Evolutionary conservation across 768 basidiomycete species (phyloP).

Genomic region (Brasilioporus rufonigricans): DNA sequence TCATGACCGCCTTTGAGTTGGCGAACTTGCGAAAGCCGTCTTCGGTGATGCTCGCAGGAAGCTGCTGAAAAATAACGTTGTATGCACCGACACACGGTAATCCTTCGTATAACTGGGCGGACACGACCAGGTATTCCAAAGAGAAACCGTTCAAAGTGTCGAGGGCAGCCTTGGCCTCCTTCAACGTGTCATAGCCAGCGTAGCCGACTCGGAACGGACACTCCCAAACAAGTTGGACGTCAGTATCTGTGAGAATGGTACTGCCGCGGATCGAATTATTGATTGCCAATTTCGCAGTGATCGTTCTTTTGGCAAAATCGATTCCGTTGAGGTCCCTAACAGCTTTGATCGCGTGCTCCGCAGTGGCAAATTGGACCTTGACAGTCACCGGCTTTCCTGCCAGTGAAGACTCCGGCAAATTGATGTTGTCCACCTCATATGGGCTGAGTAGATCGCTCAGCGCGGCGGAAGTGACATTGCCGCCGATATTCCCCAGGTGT

Average conservation of each 20-base stretch:
- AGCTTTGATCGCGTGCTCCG: constrained; percentile 53
- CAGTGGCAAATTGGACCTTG: constrained; percentile 46
- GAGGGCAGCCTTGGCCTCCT: constrained; percentile 52
- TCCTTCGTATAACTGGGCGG: constrained; percentile 52
- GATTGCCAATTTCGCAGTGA: constrained; percentile 48
- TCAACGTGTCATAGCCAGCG: constrained; percentile 55
- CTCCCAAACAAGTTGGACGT: constrained; percentile 59
- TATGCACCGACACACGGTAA: constrained; percentile 55
- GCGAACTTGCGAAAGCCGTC: constrained; percentile 46
- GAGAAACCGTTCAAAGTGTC: constrained; percentile 36
- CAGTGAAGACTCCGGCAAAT: constrained; percentile 25
- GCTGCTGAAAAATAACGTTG: constrained; percentile 57
- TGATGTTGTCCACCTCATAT: constrained; percentile 43
- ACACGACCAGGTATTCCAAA: constrained; percentile 40
- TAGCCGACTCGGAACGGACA: constrained; percentile 56
- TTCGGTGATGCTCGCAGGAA: constrained; percentile 46
- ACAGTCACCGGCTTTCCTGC: constrained; percentile 27
- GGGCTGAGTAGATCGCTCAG: constrained; percentile 39
- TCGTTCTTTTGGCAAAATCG: constrained; percentile 34
- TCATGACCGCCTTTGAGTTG: constrained; percentile 47
- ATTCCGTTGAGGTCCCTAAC: constrained; percentile 48
- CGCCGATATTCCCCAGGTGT: constrained; percentile 50
- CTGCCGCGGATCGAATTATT: constrained; percentile 34
- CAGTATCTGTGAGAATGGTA: constrained; percentile 48
- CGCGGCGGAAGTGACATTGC: constrained; percentile 28